Conservation (phyloP, 441 rosid genomes). For the Adansonia madagascariensis region DNA sequence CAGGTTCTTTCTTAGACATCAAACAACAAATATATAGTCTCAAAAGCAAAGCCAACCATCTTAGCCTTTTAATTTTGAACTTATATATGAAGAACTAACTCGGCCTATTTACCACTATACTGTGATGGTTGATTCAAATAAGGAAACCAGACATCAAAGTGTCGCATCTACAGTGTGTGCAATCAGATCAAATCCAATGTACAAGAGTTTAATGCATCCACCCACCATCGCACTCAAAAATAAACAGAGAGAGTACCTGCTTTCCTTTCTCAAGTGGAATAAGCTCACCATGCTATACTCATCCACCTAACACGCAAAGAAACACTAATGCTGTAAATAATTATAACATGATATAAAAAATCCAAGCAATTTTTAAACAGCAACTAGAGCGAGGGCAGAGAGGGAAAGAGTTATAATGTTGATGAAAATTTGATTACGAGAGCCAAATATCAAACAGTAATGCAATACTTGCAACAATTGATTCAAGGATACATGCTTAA, state of each 20-base stretch:
- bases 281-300: constrained; percentile 85
- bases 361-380: background rate
- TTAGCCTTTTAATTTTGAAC: background rate
- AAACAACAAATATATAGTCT: background rate
- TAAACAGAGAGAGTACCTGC: constrained; percentile 46
- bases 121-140: background rate
- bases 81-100: constrained; percentile 2
- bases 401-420: too few species aligned
- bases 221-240: too few species aligned
- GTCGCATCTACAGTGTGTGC: background rate
- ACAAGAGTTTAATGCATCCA: background rate
- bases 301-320: constrained; percentile 57
- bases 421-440: too few species aligned
- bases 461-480: too few species aligned
- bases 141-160: background rate
- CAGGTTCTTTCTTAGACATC: background rate
- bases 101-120: background rate
- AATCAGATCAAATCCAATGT: background rate
- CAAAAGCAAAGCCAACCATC: background rate
- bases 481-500: too few species aligned
- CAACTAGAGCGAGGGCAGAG: too few species aligned
- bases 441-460: too few species aligned
- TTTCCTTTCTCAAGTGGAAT: constrained; percentile 71
- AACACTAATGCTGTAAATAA: constrained; percentile 13
- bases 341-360: background rate